Evolutionary conservation across 2,329 filamentous ascomycete genomes (phyloP), one percentile per base, ranked within the genome.

Genomic region (Echinosphaeria canescens): DNA sequence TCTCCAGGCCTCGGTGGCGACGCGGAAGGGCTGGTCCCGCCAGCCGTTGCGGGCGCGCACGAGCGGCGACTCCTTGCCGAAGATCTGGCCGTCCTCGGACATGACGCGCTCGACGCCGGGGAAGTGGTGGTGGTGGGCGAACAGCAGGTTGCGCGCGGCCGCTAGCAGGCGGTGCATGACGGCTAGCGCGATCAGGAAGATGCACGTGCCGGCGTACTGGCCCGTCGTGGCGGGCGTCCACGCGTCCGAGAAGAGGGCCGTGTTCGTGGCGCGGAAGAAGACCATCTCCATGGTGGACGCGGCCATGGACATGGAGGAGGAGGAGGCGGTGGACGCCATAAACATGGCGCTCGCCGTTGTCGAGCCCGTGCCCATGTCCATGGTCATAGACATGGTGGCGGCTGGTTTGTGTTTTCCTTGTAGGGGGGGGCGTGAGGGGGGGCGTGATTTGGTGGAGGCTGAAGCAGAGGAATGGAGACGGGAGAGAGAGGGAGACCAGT

Each of bases 141-240:
- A 5, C 5, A 26, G 24, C 13, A 18, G 57, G 44, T 82, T 88
- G 40, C 78, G 67, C 28, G 63, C 56, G 4, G 81, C 81, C 26
- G 82, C 52, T 9, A 91, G 55, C 13, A 56, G 49, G 27, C 82
- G 74, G 39, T 72, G 68, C 28, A 74, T 41, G 32, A 73, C 55
- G 32, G 70, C 70, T 27, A 93, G 67, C 26, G 75, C 38, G 42
- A 91, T 70, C 31, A 93, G 62, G 51, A 92, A 92, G 44, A 92
- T 76, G 54, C 84, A 90, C 16, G 80, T 88, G 30, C 72, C 84
- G 2, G 79, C 80, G 47, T 92, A 93, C 31, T 60, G 53, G 36
- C 73, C 78, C 8, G 59, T 53, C 15, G 54, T 69, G 15, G 45
- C 49, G 3, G 84, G 84, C 3, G 75, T 73, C 80, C 82, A 93